Evolutionary conservation across 768 basidiomycete genomes (phyloP), one percentile per base, ranked within the genome.

Genomic region (Pleurotus cornucopiae): DNA sequence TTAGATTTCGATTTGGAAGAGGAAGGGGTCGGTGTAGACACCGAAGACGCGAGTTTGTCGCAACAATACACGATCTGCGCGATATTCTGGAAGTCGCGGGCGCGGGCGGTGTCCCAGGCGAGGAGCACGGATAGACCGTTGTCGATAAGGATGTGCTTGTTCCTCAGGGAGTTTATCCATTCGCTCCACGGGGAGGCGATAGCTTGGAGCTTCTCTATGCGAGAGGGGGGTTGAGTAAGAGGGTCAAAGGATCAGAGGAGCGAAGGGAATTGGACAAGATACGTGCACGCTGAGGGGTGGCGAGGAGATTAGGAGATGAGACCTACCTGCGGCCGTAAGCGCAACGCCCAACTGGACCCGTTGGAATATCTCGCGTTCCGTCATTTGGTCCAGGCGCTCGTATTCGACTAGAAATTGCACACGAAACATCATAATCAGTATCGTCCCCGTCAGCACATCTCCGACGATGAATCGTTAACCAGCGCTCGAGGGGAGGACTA

Each of bases 271-370:
- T 25, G 23, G 23, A 23, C 23, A 23, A 23, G 2, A 21, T 21
- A 5, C 4, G 23, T 25, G 23, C 23, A 25, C 23, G 5, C 5
- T 25, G 23, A 25, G 23, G 23, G 23, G 16, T 12, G 34, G 41
- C 14, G 45, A 37, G 37, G 7, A 46, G 18, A 30, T 38, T 46
- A 16, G 26, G 9, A 18, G 23, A 34, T 12, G 14, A 11, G 9
- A 62, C 72, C 44, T 62, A 86, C 89, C 88, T 65, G 89, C 86
- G 20, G 84, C 78, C 5, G 86, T 86, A 46, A 94, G 73, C 12
- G 82, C 73, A 72, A 90, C 83, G 54, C 91, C 91, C 40, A 93
- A 68, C 61, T 94, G 91, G 13, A 94, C 91, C 23, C 91, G 76
- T 61, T 89, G 86, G 63, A 90, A 91, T 20, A 92, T 85, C 53